Percentiles rank a stretch among this genome's conserved stretches.
Evolutionary conservation across 306 rosid genomes (phyloP).

Genomic region (Hippophae rhamnoides): DNA sequence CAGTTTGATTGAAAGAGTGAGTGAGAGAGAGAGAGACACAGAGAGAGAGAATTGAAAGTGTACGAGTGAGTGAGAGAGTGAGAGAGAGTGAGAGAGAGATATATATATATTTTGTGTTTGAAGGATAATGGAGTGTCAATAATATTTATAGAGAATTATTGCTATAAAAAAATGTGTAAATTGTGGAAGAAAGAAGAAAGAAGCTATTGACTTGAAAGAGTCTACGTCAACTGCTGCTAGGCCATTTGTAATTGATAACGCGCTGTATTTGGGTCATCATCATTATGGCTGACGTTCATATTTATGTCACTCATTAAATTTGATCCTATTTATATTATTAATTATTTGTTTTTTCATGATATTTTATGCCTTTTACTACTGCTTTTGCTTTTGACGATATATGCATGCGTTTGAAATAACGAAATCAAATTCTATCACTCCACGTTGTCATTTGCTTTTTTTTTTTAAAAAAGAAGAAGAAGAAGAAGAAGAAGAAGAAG

Average conservation of each 20-base stretch:
- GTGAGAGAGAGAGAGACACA: slow-evolving; percentile 2
- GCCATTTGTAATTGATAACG: slow-evolving; percentile 13
- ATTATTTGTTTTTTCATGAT: too few species aligned
- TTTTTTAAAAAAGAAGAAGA: too few species aligned
- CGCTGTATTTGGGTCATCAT: slow-evolving; percentile 21
- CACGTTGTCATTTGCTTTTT: too few species aligned
- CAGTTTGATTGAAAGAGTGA: not conserved
- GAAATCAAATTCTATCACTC: too few species aligned
- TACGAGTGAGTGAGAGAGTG: not conserved
- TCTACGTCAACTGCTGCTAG: slow-evolving; percentile 35
- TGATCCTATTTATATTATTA: too few species aligned
- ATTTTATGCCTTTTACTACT: too few species aligned
- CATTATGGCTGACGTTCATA: slow-evolving; percentile 26
- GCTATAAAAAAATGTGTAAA: slow-evolving; percentile 10
- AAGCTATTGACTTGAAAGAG: slow-evolving; percentile 29
- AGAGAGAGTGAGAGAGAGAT: not conserved
- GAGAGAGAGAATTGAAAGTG: not conserved
- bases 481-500: too few species aligned
- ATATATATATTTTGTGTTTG: too few species aligned
- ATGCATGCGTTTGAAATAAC: too few species aligned
- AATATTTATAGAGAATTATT: not conserved
- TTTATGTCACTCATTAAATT: too few species aligned
- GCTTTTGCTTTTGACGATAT: too few species aligned
- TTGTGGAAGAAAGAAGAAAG: not conserved
- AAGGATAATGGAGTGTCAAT: too few species aligned